A percentile compares a stretch with the other conserved stretches of the same genome.
phyloP scores from a whole-genome alignment of 768 basidiomycete genomes.

The Agaricus bisporus region DNA sequence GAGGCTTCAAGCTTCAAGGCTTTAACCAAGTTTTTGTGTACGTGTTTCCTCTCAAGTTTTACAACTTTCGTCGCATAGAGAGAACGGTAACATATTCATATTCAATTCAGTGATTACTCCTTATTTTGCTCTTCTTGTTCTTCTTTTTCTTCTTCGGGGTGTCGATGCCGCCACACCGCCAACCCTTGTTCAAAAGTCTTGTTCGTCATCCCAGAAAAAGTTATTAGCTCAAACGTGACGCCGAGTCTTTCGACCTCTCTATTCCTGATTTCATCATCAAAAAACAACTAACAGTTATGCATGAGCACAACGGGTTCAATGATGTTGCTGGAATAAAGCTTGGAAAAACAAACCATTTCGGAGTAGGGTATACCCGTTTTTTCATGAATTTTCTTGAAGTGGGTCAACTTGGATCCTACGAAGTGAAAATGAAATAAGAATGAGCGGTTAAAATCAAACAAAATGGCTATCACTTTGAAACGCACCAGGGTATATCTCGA shows the following conservation, averaged over 20 bases:
- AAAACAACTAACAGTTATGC: conserved; percentile 42
- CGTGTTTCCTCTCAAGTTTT: no score
- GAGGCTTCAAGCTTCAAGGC: no score
- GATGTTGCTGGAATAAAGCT: not conserved
- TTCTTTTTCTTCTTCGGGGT: conserved; percentile 16
- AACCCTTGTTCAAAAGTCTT: conserved; percentile 69
- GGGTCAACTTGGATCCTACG: conserved; percentile 71
- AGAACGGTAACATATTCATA: no score
- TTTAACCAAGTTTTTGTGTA: no score
- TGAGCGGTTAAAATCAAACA: not conserved
- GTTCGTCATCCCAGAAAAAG: conserved; percentile 46
- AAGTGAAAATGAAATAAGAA: not conserved
- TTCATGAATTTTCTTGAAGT: conserved; percentile 70
- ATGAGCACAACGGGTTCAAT: not conserved
- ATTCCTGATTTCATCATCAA: conserved; percentile 67
- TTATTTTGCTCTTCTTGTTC: not conserved
- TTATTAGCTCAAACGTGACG: conserved; percentile 77
- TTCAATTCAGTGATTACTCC: no score
- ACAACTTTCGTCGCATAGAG: no score
- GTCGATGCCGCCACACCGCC: conserved; percentile 56
- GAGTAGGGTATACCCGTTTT: conserved; percentile 73
- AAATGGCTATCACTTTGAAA: not conserved
- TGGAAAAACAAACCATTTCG: conserved; percentile 55
- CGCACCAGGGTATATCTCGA: conserved; percentile 70
- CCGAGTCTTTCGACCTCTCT: conserved; percentile 62